Base-by-base conservation (phyloP, 495 filamentous ascomycete genomes). In the Xeromyces bisporus region DNA sequence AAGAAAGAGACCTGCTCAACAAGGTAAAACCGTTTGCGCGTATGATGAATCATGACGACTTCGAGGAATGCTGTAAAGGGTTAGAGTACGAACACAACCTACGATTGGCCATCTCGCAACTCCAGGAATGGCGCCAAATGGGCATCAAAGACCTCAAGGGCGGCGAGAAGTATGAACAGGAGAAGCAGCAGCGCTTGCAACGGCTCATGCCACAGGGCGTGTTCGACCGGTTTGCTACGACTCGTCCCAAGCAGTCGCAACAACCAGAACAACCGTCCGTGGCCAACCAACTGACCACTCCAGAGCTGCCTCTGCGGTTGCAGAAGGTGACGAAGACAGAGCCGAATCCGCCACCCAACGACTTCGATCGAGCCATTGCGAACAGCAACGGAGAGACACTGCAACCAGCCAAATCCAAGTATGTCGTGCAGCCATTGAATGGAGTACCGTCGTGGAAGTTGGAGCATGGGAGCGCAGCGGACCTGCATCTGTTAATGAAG, bases 21-120 rank as follows among this genome's bases (percentile, higher is more conserved):
- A 93, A 91, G 47, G 78, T 79, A 18, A 99, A 99, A 45, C 89
- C 89, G 0, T 89, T 96, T 37, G 89, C 85, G 14, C 73, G 89
- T 15, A 87, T 96, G 69, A 94, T 96, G 91, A 91, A 84, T 40
- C 75, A 76, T 40, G 62, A 71, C 25, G 91, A 99, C 48, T 96
- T 91, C 46, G 78, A 89, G 21, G 69, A 77, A 13, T 77, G 93
- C 41, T 77, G 75, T 45, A 70, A 77, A 24, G 83, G 78, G 0
- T 56, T 99, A 2, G 70, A 87, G 15, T 82, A 91, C 42, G 89
- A 99, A 47, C 75, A 83, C 32, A 89, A 91, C 39, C 61, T 99
- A 3, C 74, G 91, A 7, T 71, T 89, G 47, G 91, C 91, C 3
- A 89, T 99, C 33, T 31, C 64, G 2, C 89, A 94, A 44, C 63